Conservation (phyloP, 768 basidiomycete genomes). For the Coprinellus micaceus region DNA sequence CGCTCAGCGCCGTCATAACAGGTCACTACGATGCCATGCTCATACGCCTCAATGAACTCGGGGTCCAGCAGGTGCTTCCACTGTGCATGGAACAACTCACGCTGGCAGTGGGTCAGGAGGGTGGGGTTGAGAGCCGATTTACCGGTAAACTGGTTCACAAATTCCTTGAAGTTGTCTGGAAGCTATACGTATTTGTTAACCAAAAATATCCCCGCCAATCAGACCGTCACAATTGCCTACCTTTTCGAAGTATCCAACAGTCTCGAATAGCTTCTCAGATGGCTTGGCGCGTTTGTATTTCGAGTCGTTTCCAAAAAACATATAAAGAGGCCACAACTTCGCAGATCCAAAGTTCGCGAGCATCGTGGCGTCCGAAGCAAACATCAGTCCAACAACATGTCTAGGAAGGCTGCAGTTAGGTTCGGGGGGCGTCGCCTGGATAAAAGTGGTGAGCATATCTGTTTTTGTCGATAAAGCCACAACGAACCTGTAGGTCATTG, state of each 20-base stretch:
- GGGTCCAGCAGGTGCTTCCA: not conserved
- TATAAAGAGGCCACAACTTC: slow-evolving; percentile 30
- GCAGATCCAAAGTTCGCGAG: slow-evolving; percentile 30
- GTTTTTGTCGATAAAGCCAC: too few relatives aligned
- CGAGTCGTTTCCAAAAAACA: slow-evolving; percentile 32
- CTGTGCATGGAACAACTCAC: not conserved
- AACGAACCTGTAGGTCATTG: slow-evolving; percentile 6
- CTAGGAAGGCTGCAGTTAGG: slow-evolving; percentile 12
- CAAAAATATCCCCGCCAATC: too few relatives aligned
- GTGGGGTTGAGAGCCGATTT: not conserved
- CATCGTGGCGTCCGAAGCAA: slow-evolving; percentile 31
- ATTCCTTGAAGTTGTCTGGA: not conserved
- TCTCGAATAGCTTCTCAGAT: slow-evolving; percentile 22
- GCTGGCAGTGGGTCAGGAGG: not conserved
- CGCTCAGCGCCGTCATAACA: slow-evolving; percentile 1
- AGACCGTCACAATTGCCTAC: not conserved
- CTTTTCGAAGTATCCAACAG: not conserved
- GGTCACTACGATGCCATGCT: not conserved
- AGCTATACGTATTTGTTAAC: not conserved
- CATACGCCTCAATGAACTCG: not conserved
- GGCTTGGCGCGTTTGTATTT: slow-evolving; percentile 32
- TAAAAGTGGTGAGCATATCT: too few relatives aligned
- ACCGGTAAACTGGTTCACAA: not conserved
- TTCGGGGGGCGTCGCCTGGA: not conserved
- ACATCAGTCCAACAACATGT: slow-evolving; percentile 22